Conservation (phyloP, 371 early-diverging fungal genomes). For the Funneliformis caledonium region DNA sequence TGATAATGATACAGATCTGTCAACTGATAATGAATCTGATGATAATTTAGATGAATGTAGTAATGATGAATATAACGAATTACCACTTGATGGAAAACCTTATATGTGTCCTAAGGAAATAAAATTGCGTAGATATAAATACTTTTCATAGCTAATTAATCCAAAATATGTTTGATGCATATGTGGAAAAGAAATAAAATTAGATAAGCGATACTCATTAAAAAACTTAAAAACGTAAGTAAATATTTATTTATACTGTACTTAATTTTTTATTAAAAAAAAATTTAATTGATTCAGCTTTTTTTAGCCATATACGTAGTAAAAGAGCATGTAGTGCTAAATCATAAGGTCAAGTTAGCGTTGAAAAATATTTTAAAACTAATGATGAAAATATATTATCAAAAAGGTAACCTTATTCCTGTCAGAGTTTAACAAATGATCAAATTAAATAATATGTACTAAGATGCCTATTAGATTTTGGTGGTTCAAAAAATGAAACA, state of each 20-base stretch:
- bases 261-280: not conserved
- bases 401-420: not conserved
- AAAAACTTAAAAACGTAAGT: not conserved
- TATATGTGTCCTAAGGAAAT: not conserved
- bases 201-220: not conserved
- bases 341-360: not conserved
- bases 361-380: too few species aligned
- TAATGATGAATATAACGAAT: not conserved
- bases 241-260: not conserved
- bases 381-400: too few species aligned
- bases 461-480: too few species aligned
- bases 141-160: slow-evolving; percentile 6
- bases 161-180: not conserved
- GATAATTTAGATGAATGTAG: too few species aligned
- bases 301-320: not conserved
- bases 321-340: not conserved
- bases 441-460: too few species aligned
- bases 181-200: not conserved
- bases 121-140: not conserved
- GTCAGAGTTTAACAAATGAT: not conserved
- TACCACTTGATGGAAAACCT: not conserved
- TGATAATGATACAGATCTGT: too few species aligned
- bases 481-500: too few species aligned
- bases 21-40: not conserved
- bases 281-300: not conserved